These are phyloP conservation scores for Candida maltosa DNA, from an alignment of 805 yeast species.

Conservation along the genomic window DNA sequence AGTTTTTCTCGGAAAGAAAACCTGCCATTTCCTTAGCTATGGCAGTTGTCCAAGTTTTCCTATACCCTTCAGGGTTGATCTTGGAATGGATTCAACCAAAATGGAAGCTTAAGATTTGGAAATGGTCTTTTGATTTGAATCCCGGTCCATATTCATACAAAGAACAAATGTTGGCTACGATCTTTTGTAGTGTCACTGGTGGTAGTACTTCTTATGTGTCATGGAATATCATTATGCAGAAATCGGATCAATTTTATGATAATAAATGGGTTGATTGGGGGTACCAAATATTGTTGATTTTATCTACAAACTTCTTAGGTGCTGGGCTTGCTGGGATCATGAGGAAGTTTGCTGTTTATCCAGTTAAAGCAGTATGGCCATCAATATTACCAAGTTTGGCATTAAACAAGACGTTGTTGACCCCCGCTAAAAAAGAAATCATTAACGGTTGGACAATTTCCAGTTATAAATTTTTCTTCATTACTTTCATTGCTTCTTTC, in stretches of 20 bases:
- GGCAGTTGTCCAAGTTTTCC: constrained; percentile 42
- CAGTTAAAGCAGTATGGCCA: constrained; percentile 25
- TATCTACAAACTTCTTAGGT: constrained; percentile 23
- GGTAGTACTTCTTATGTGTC: constrained; percentile 21
- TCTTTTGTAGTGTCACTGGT: constrained; percentile 34
- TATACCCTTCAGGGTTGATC: constrained; percentile 42
- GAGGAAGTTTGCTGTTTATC: constrained; percentile 24
- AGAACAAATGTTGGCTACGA: constrained; percentile 64
- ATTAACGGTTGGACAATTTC: constrained; percentile 30
- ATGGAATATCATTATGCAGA: constrained; percentile 22
- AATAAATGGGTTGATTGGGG: constrained; percentile 25
- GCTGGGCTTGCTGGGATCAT: constrained; percentile 28
- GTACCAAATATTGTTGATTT: constrained; percentile 19
- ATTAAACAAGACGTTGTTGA: constrained; percentile 23
- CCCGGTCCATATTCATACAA: constrained; percentile 60
- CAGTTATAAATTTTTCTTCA: constrained; percentile 19
- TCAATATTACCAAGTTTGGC: constrained; percentile 24
- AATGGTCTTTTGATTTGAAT: constrained; percentile 25
- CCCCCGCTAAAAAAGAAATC: constrained; percentile 19
- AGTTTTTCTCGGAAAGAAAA: constrained; percentile 52
- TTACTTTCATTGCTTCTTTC: constrained; percentile 24
- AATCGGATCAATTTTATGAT: constrained; percentile 17
- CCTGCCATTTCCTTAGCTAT: constrained; percentile 43
- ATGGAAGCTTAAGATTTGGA: constrained; percentile 18
- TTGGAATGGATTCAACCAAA: constrained; percentile 35